A percentile compares a stretch with the other conserved stretches of the same genome.
Conservation (phyloP, 2,329 filamentous ascomycete genomes). For the Sphaceloma murrayae region DNA sequence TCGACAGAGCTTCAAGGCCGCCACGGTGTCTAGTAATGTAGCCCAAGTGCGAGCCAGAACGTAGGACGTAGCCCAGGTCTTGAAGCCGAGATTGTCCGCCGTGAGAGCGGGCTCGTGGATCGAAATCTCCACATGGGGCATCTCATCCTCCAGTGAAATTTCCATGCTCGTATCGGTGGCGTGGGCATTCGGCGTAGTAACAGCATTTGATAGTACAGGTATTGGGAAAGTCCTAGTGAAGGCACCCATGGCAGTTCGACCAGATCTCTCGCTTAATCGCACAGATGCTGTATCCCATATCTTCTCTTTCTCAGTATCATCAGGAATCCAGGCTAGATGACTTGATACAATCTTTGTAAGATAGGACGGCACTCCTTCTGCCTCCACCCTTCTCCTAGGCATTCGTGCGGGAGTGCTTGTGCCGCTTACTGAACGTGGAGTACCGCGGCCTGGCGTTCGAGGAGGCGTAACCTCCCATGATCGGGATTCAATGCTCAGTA, state of each 20-base stretch:
- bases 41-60: slow-evolving; percentile 65
- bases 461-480: slow-evolving; percentile 51
- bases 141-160: slow-evolving; percentile 1
- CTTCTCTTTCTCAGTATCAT: slow-evolving; percentile 55
- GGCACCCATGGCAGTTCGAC: slow-evolving; percentile 58
- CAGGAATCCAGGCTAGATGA: slow-evolving; percentile 56
- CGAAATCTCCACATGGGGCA: slow-evolving; percentile 48
- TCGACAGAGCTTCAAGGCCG: neutral
- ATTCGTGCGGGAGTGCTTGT: slow-evolving; percentile 21
- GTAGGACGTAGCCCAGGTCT: slow-evolving; percentile 92
- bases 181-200: no score
- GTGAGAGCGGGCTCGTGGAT: slow-evolving; percentile 83
- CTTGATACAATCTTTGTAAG: slow-evolving; percentile 60
- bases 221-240: slow-evolving; percentile 48
- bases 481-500: slow-evolving; percentile 57
- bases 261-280: slow-evolving; percentile 76
- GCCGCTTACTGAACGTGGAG: slow-evolving; percentile 22
- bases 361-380: slow-evolving; percentile 51
- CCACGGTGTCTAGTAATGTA: slow-evolving; percentile 23
- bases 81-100: slow-evolving; percentile 78
- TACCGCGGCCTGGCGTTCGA: slow-evolving; percentile 18
- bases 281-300: slow-evolving; percentile 73
- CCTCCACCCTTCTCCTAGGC: slow-evolving; percentile 35
- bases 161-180: slow-evolving; percentile 25
- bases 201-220: neutral